Conservation (phyloP, 108 stramenopile species). For the Mediolabrus comicus region DNA sequence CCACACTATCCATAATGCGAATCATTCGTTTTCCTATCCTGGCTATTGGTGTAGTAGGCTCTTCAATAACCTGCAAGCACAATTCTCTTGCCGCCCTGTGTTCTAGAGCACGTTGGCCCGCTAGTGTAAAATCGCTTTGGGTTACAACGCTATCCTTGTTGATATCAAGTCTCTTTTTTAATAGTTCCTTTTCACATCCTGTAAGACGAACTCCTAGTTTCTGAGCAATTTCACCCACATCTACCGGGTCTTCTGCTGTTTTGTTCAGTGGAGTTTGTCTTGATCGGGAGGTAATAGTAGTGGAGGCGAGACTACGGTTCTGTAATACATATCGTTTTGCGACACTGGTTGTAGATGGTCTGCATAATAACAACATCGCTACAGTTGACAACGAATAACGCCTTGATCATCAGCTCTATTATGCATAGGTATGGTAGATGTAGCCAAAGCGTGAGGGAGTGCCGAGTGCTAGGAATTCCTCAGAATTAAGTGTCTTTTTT, state of each 20-base stretch:
- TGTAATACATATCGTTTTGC: background rate
- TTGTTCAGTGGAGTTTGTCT: background rate
- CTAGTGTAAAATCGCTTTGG: background rate
- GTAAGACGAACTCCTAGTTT: slow-evolving; percentile 8
- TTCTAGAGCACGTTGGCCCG: slow-evolving; percentile 3
- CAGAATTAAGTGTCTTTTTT: too few relatives aligned
- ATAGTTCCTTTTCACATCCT: background rate
- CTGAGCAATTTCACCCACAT: slow-evolving; percentile 1
- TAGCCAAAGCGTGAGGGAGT: too few relatives aligned
- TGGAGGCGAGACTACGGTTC: background rate
- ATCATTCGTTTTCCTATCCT: background rate
- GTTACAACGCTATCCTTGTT: slow-evolving; percentile 4
- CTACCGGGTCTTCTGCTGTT: background rate
- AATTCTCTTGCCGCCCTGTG: slow-evolving; percentile 2
- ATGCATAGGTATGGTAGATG: too few relatives aligned
- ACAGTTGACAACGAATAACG: too few relatives aligned
- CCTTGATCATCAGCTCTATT: too few relatives aligned
- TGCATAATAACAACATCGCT: background rate
- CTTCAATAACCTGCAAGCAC: slow-evolving; percentile 12
- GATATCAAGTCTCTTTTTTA: slow-evolving; percentile 3
- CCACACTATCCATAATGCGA: slow-evolving; percentile 9
- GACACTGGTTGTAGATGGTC: background rate
- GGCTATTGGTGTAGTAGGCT: slow-evolving; percentile 3
- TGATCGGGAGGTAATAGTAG: too few relatives aligned
- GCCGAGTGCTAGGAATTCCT: too few relatives aligned